A percentile compares a stretch with the other conserved stretches of the same genome.
phyloP scores from a whole-genome alignment of 768 basidiomycete species.

The Myochromella boudieri region DNA sequence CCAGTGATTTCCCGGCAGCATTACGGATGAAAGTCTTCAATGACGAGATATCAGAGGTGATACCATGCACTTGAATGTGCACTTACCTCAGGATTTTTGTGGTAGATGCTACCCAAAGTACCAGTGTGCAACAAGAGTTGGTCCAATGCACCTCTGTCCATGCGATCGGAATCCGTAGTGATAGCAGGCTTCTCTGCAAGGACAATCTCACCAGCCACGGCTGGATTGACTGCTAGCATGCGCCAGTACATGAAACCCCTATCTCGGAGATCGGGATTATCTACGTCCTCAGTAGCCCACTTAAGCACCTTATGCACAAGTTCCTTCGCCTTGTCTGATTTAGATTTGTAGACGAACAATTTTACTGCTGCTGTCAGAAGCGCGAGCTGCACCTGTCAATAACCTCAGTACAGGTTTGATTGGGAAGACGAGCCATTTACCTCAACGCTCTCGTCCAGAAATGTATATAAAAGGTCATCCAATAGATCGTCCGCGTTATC shows the following conservation, averaged over 20 bases:
- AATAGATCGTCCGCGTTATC: slow-evolving; percentile 95
- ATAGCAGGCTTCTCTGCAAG: slow-evolving; percentile 93
- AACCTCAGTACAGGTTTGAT: not conserved
- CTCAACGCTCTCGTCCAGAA: slow-evolving; percentile 93
- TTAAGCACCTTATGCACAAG: slow-evolving; percentile 95
- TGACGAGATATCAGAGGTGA: slow-evolving; percentile 2
- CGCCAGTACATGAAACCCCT: slow-evolving; percentile 99
- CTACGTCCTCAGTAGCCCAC: slow-evolving; percentile 95
- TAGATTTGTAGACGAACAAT: slow-evolving; percentile 87
- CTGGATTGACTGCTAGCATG: slow-evolving; percentile 88
- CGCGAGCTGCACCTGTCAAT: slow-evolving; percentile 85
- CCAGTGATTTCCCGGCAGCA: slow-evolving; percentile 77
- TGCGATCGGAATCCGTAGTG: slow-evolving; percentile 95
- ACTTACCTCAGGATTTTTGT: slow-evolving; percentile 94
- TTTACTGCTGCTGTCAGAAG: slow-evolving; percentile 94
- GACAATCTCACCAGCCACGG: slow-evolving; percentile 86
- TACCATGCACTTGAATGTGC: slow-evolving; percentile 14
- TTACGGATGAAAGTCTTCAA: slow-evolving; percentile 89
- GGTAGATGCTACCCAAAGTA: slow-evolving; percentile 93
- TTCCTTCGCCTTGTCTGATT: slow-evolving; percentile 81
- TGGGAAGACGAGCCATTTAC: slow-evolving; percentile 40
- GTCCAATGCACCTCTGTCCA: slow-evolving; percentile 96
- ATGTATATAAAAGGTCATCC: slow-evolving; percentile 87
- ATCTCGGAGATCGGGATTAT: slow-evolving; percentile 97
- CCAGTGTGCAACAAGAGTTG: slow-evolving; percentile 93